Evolutionary conservation across 768 basidiomycete species (phyloP).

Genomic region (Cystobasidium ongulense): DNA sequence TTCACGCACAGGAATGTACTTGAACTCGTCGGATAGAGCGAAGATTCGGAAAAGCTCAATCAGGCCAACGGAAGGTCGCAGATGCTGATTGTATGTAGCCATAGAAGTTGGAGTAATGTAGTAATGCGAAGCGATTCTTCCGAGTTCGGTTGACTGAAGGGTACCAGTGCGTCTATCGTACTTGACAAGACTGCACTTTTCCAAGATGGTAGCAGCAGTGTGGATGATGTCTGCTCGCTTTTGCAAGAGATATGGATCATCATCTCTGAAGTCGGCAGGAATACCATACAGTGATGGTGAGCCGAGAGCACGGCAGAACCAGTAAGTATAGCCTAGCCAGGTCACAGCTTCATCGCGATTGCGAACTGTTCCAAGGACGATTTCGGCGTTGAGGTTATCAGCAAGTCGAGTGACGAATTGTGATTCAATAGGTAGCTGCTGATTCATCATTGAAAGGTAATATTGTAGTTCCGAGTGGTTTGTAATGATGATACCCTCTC

Average conservation of each 20-base stretch:
- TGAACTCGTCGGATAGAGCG: constrained; percentile 91
- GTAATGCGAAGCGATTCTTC: constrained; percentile 87
- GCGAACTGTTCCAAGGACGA: constrained; percentile 85
- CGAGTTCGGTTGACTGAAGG: constrained; percentile 87
- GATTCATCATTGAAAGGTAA: constrained; percentile 87
- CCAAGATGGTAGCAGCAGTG: constrained; percentile 81
- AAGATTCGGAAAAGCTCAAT: constrained; percentile 93
- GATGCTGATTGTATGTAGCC: constrained; percentile 90
- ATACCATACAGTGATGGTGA: constrained; percentile 80
- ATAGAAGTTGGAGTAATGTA: constrained; percentile 93
- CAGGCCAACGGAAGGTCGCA: constrained; percentile 68
- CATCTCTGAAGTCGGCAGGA: constrained; percentile 80
- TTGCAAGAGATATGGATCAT: constrained; percentile 71
- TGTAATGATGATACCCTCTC: constrained; percentile 97
- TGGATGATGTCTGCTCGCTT: constrained; percentile 91
- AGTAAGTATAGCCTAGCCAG: constrained; percentile 53
- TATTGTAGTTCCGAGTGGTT: constrained; percentile 96
- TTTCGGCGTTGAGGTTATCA: constrained; percentile 94
- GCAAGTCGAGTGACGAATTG: constrained; percentile 87
- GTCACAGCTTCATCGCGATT: constrained; percentile 96
- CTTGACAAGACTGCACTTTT: constrained; percentile 88
- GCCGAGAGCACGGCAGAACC: constrained; percentile 74
- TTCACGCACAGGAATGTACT: constrained; percentile 69
- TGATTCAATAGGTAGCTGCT: constrained; percentile 93
- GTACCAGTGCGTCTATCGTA: constrained; percentile 81